Conservation (phyloP, 805 yeast species). For the Pichia deserticola region DNA sequence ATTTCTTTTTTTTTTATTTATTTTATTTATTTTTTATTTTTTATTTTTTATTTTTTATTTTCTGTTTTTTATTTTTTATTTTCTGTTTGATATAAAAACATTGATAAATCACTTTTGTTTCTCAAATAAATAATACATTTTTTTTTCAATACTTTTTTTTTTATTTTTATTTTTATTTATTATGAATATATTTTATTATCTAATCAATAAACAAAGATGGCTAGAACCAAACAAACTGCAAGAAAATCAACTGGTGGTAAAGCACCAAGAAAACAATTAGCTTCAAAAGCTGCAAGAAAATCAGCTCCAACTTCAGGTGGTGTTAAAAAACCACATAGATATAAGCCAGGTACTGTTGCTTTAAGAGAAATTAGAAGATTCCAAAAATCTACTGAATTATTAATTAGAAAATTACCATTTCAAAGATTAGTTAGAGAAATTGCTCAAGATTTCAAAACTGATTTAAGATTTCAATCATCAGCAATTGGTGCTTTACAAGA, state of each 20-base stretch:
- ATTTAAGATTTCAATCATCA: conserved; percentile 92
- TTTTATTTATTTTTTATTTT: too few relatives aligned
- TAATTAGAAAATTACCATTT: conserved; percentile 95
- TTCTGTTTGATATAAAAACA: too few relatives aligned
- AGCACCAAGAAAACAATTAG: conserved; percentile 91
- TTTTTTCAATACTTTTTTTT: too few relatives aligned
- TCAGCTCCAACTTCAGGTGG: conserved; percentile 90
- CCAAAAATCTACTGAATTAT: conserved; percentile 91
- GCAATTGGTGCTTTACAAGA: conserved; percentile 98
- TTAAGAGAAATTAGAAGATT: conserved; percentile 95
- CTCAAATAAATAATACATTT: too few relatives aligned
- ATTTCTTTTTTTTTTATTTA: too few relatives aligned
- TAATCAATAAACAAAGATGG: conserved; percentile 40
- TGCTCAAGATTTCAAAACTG: conserved; percentile 89
- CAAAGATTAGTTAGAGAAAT: conserved; percentile 95
- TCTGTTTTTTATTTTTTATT: too few relatives aligned
- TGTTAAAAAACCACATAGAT: conserved; percentile 93
- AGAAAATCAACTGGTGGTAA: conserved; percentile 95
- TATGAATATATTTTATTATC: not conserved
- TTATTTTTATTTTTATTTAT: too few relatives aligned
- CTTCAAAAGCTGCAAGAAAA: conserved; percentile 89
- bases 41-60: too few relatives aligned
- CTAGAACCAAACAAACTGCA: conserved; percentile 91
- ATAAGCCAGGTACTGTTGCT: conserved; percentile 96
- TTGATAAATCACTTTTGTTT: too few relatives aligned